Evolutionary conservation across 129 eudicot species (phyloP), one percentile per base, ranked within the genome.

Genomic region (Chrysanthemum seticuspe): DNA sequence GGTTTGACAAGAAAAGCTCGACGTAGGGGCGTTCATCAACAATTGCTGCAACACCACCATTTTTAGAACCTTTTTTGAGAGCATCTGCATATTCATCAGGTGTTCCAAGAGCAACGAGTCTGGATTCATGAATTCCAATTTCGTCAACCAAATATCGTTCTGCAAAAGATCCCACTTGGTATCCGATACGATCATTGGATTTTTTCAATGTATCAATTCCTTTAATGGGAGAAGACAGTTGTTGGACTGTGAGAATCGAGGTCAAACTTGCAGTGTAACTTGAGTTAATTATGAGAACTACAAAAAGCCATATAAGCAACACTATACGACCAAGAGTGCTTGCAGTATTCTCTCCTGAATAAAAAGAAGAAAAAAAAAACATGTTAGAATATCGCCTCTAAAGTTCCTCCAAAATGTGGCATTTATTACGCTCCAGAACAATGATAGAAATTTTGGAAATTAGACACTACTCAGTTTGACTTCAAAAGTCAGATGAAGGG

Each of bases 191-290:
- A 61, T 83, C 96, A 15, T 83, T 62, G 8, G 81, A 69, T 9
- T 77, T 55, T 74, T 79, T 88, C 76, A 92, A 76, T 69, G 83
- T 74, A 60, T 85, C 87, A 15, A 92, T 83, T 29, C 97, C 97
- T 67, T 85, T 81, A 13, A 92, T 89, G 10, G 87, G 91, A 77
- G 97, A 92, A 64, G 86, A 75, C 53, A 92, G 78, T 31, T 89
- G 96, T 79, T 92, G 97, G 76, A 92, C 97, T 3, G 97, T 92
- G 74, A 92, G 96, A 61, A 92, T 85, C 3, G 97, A 89, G 16
- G 97, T 92, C 86, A 92, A 83, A 83, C 91, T 92, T 11, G 97
- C 97, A n/a, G 97, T 88, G 83, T 92, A 92, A 82, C 96, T 89
- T 6, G 97, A 89, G 75, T 86, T 92, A 65, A 92, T 78, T 44